A percentile compares a stretch with the other conserved stretches of the same genome.
These are phyloP conservation scores for Artemisia tridentata DNA, from an alignment of 129 eudicot genomes.

Conservation along the genomic window DNA sequence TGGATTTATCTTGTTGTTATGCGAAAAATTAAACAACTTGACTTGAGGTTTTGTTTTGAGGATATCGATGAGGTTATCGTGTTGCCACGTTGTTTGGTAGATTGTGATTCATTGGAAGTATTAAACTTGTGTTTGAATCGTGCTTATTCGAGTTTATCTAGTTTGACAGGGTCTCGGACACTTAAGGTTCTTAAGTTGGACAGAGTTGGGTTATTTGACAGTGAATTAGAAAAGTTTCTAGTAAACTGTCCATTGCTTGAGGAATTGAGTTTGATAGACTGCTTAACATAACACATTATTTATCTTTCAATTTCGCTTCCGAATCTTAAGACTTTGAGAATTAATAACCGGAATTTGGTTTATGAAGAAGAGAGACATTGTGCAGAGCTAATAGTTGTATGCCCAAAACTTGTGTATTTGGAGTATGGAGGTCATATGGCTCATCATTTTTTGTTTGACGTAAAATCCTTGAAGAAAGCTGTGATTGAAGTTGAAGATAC, in stretches of 20 bases:
- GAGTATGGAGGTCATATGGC: slow-evolving; percentile 1
- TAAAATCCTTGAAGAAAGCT: background rate
- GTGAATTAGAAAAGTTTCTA: background rate
- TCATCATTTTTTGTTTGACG: background rate
- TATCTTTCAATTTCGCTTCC: background rate
- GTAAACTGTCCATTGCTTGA: background rate
- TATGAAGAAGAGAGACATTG: background rate
- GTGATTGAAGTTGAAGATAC: background rate
- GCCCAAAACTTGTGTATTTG: slow-evolving; percentile 11
- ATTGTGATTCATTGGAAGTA: background rate
- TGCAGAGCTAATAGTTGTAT: background rate
- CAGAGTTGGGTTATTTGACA: background rate
- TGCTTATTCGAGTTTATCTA: background rate
- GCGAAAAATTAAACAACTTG: slow-evolving; percentile 1
- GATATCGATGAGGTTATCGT: background rate
- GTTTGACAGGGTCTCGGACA: background rate
- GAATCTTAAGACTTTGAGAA: slow-evolving; percentile 2
- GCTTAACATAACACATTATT: background rate
- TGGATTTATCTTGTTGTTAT: background rate
- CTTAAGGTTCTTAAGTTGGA: slow-evolving; percentile 11
- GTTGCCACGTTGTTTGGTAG: background rate
- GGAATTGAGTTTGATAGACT: background rate
- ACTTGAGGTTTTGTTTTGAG: background rate
- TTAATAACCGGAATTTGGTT: background rate
- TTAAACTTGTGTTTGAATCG: background rate